phyloP scores from a whole-genome alignment of 192 early-diverging fungal species.

The Geosiphon pyriformis region DNA sequence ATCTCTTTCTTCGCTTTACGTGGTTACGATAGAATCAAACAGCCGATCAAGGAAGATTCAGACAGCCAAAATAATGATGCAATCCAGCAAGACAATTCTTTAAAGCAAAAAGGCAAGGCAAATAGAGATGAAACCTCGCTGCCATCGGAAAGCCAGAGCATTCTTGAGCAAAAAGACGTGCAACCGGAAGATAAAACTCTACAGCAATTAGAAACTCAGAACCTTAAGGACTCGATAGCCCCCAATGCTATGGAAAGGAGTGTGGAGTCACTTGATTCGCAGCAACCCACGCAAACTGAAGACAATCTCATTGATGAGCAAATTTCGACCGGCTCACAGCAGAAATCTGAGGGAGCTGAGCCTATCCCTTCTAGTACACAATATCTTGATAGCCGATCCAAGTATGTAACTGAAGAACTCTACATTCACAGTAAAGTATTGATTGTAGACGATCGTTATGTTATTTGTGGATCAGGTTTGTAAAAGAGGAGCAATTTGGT shows the following conservation, averaged over 20 bases:
- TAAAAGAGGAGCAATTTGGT: background rate
- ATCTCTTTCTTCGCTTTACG: constrained; percentile 73
- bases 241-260: background rate
- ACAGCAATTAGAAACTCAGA: background rate
- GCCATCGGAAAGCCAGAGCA: background rate
- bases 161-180: too few species aligned
- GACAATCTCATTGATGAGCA: constrained; percentile 6
- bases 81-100: background rate
- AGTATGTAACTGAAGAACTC: constrained; percentile 72
- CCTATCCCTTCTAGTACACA: background rate
- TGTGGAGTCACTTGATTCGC: background rate
- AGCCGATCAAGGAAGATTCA: background rate
- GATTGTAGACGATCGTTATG: constrained; percentile 80
- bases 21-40: constrained; percentile 58
- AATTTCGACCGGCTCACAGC: background rate
- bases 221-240: background rate
- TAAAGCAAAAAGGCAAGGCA: background rate
- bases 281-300: background rate
- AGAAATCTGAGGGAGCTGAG: background rate
- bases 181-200: background rate
- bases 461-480: constrained; percentile 71
- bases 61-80: background rate
- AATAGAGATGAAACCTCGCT: background rate
- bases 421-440: constrained; percentile 86
- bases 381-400: constrained; percentile 11